Evolutionary conservation across 345 rosid genomes (phyloP), one percentile per base, ranked within the genome.

Genomic region (Syzygium aromaticum): DNA sequence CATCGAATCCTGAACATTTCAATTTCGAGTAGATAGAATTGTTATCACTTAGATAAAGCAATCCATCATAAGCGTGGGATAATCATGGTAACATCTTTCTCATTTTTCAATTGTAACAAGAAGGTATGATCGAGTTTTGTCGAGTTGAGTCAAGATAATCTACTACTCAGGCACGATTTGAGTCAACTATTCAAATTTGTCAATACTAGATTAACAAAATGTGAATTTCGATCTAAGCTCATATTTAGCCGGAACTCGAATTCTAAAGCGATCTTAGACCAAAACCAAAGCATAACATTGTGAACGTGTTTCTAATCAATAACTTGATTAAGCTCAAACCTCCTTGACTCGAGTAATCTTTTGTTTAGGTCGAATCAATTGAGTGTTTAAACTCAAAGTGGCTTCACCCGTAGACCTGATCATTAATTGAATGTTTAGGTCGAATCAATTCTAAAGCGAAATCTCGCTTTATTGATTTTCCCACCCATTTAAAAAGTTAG

Each of bases 121-220:
- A 67, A 33, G 21, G 46, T 30, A 33, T 5, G 23, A 8, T 17
- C 11, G 4, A 17, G 46, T 17, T 43, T 33, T 30, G 23, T 33
- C 12, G 23, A 30, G 78, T 67, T 43, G 46, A 30, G 16, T 30
- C 12, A 30, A 67, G 22, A 67, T 2, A 30, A 30, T 3, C 4
- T 67, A 16, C 10, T 17, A 67, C 28, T n/a, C 2, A 0, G 11
- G 6, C 3, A 30, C 1, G 6, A 30, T 30, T 67, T 4, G 3
- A 67, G 1, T 8, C 11, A 8, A 30, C 0, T 5, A 0, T 30
- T 30, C 1, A 8, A 17, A 33, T 1, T 67, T 17, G 6, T 33
- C 78, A 67, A 8, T 33, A 0, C 1, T 19, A 7, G 1, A 2
- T 73, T 9, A 33, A 19, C 2, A 19, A 33, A 17, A 33, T 8